Evolutionary conservation across 306 rosid species (phyloP), one percentile per base, ranked within the genome.

Genomic region (Mimosa pudica): DNA sequence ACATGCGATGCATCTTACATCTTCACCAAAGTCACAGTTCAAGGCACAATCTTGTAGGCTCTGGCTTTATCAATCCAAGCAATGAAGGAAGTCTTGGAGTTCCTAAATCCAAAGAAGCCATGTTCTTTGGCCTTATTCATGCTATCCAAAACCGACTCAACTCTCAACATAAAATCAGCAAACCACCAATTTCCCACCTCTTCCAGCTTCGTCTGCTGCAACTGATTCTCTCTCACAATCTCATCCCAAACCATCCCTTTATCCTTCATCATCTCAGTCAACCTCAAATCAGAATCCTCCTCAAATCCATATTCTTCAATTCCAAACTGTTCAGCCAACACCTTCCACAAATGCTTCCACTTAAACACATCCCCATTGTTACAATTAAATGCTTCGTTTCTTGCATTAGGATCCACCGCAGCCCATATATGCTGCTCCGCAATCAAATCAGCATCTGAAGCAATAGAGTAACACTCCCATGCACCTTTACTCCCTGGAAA

Each of bases 381-480:
- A 24, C 78, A 65, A 49, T 89, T 91, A 36, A 91, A 91, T 0
- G 89, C 92, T 62, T 89, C 84, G 47, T 91, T 88, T 73, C 71
- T 64, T 0, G 89, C 89, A 35, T 48, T 63, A 0, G 88, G 80
- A 7, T 89, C 90, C 79, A 84, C 89, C 46, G 88, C 87, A 4
- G 83, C 90, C 97, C 93, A 91, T 13, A 89, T 65, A 3, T 88
- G 92, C 38, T 88, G 93, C 84, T 91, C 97, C 2, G 89, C 92
- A 2, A 85, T 80, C 74, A 88, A 73, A 62, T 89, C 88, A 2
- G 92, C 92, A 65, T 89, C 94, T 0, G 94, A 85, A 57, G 86
- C 88, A 0, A 33, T 71, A 0, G 77, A 69, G 52, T 85, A 89
- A 42, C 82, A 82, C 35, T 88, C 92, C 92, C 92, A 89, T 3